These are phyloP conservation scores for Penicillium sp. DNA, from an alignment of 2,329 filamentous ascomycete genomes.

Conservation along the genomic window DNA sequence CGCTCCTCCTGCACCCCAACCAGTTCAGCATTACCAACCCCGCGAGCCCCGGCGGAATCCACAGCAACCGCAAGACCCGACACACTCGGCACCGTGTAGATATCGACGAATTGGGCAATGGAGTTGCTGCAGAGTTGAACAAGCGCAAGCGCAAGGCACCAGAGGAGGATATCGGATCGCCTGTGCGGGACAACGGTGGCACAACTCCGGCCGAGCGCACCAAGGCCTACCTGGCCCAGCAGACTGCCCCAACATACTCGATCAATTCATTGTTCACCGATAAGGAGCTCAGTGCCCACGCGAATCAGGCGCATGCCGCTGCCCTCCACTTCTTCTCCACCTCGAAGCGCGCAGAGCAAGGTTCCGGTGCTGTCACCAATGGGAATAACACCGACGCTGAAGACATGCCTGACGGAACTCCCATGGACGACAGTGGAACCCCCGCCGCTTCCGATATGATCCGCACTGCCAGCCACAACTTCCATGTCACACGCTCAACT, in stretches of 20 bases:
- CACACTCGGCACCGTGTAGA: constrained; percentile 60
- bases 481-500: constrained; percentile 55
- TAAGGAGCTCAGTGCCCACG: constrained; percentile 63
- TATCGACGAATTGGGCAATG: constrained; percentile 52
- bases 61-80: constrained; percentile 62
- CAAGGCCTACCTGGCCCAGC: constrained; percentile 56
- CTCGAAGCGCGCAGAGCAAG: constrained; percentile 48
- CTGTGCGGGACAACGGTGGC: constrained; percentile 50
- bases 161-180: constrained; percentile 61
- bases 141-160: constrained; percentile 60
- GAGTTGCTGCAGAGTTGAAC: constrained; percentile 49
- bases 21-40: constrained; percentile 66
- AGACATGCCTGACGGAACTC: constrained; percentile 38
- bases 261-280: constrained; percentile 66
- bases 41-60: constrained; percentile 60
- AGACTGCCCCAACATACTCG: constrained; percentile 59
- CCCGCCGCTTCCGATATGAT: constrained; percentile 57
- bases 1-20: constrained; percentile 63
- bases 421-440: constrained; percentile 43
- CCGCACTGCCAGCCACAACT: constrained; percentile 58
- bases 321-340: constrained; percentile 60
- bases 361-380: constrained; percentile 37
- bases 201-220: constrained; percentile 53
- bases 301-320: constrained; percentile 60
- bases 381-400: constrained; percentile 45